Evolutionary conservation across 768 basidiomycete species (phyloP).

Genomic region (Pleurotus giganteus): DNA sequence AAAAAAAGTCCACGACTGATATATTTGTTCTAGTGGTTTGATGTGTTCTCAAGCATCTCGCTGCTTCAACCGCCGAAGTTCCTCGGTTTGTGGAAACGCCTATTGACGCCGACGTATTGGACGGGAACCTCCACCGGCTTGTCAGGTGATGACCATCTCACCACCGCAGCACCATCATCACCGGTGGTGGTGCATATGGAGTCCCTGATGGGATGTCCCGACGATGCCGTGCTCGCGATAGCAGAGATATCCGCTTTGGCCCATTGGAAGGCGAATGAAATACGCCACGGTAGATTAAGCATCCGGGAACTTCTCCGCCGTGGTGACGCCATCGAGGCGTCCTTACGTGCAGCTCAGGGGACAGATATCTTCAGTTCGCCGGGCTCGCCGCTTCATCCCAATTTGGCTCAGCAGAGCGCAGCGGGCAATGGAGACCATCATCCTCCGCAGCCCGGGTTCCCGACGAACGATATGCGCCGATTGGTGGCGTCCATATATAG

Average conservation of each 20-base stretch:
- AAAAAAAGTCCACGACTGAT: conserved; percentile 12
- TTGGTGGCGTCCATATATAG: conserved; percentile 57
- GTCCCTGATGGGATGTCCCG: conserved; percentile 71
- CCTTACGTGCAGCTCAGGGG: conserved; percentile 46
- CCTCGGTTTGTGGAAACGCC: conserved; percentile 59
- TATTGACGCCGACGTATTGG: conserved; percentile 54
- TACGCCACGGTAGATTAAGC: conserved; percentile 65
- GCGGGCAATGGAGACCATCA: conserved; percentile 22
- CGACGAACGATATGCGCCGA: conserved; percentile 44
- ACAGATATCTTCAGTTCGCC: conserved; percentile 25
- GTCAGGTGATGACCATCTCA: conserved; percentile 29
- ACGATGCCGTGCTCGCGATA: conserved; percentile 73
- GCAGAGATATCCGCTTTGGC: conserved; percentile 73
- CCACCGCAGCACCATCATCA: conserved; percentile 24
- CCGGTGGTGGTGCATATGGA: conserved; percentile 56
- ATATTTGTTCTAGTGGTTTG: conserved; percentile 59
- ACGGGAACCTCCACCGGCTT: conserved; percentile 22
- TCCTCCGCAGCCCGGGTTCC: conserved; percentile 24
- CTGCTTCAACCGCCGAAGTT: conserved; percentile 62
- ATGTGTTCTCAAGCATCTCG: conserved; percentile 70
- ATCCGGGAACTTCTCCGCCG: conserved; percentile 71
- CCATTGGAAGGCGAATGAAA: conserved; percentile 70
- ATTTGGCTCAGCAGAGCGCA: conserved; percentile 29
- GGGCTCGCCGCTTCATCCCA: conserved; percentile 37
- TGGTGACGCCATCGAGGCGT: conserved; percentile 70